These are phyloP conservation scores for Euphorbia pulcherrima DNA, from an alignment of 345 rosid species.

Conservation along the genomic window DNA sequence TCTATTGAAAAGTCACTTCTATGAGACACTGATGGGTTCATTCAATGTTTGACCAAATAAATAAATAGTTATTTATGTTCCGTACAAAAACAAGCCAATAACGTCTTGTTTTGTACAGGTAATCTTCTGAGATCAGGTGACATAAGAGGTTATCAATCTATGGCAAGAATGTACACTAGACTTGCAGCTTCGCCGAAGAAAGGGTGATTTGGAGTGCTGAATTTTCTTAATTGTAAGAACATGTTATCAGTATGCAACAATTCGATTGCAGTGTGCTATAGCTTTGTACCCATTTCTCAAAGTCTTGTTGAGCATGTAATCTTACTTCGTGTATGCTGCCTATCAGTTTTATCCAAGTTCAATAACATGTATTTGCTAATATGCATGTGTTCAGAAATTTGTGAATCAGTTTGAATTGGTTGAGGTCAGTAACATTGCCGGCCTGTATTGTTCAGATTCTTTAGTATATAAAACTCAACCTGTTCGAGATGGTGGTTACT, in stretches of 20 bases:
- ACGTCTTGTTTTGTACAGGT: slow-evolving; percentile 37
- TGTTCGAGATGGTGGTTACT: neutral
- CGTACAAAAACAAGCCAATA: no score
- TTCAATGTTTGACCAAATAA: neutral
- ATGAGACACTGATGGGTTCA: neutral
- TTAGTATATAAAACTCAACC: no score
- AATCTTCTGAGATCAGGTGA: slow-evolving; percentile 93
- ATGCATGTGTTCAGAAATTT: no score
- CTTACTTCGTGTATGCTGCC: neutral
- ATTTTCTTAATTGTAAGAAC: neutral
- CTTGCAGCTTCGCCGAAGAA: slow-evolving; percentile 92
- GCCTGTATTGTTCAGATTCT: no score
- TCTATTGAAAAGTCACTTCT: neutral
- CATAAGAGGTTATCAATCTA: slow-evolving; percentile 82
- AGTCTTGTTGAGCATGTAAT: neutral
- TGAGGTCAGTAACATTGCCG: no score
- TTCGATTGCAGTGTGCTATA: neutral
- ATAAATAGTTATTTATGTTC: neutral
- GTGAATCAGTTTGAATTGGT: neutral
- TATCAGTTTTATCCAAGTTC: neutral
- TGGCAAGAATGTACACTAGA: slow-evolving; percentile 94
- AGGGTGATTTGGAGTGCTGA: slow-evolving; percentile 38
- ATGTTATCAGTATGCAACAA: neutral
- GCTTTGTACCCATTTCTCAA: neutral
- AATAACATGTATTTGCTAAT: neutral